Evolutionary conservation across 805 yeast species (phyloP), one percentile per base, ranked within the genome.

Genomic region (Babjeviella inositovora): DNA sequence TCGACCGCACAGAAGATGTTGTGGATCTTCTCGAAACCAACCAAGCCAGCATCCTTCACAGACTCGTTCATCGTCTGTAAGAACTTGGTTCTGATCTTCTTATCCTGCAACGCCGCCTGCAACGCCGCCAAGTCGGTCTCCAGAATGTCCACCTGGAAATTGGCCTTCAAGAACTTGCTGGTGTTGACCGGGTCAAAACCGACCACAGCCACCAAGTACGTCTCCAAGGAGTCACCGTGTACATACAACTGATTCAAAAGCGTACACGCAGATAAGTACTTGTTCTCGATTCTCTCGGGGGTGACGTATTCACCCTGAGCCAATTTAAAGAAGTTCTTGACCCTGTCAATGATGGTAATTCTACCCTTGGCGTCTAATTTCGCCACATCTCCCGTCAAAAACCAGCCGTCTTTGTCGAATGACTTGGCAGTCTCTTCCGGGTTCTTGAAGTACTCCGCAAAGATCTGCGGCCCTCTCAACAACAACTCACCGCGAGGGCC

Each of bases 271-370:
- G 75, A 54, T 17, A 69, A 41, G 41, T 75, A 74, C 9, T 50
- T 45, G 36, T 70, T 72, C 39, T 76, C 87, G 33, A 76, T 66
- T 43, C 66, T 72, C 37, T 76, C 90, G 11, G 82, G 79, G 1
- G 82, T 75, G 26, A 76, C 63, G 43, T 75, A 76, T 45, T 67
- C 73, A 23, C 74, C 74, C 39, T 67, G 74, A 3, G 71, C 53
- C 25, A 67, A 41, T 48, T 76, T 76, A 57, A 75, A 76, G 49
- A 76, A 75, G 47, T 76, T 77, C 53, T 76, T 76, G 18, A 76
- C 82, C 30, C 90, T 57, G 38, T 77, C 90, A 34, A 76, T 59
- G 28, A 76, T 69, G 23, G 45, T 52, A 13, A 77, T 41, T 22
- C 73, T 56, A 8, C 84, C 80, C 5, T 50, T 45, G 2, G 31